Evolutionary conservation across 1,284 basidiomycete genomes (phyloP).

Genomic region (Uromyces viciae-fabae): DNA sequence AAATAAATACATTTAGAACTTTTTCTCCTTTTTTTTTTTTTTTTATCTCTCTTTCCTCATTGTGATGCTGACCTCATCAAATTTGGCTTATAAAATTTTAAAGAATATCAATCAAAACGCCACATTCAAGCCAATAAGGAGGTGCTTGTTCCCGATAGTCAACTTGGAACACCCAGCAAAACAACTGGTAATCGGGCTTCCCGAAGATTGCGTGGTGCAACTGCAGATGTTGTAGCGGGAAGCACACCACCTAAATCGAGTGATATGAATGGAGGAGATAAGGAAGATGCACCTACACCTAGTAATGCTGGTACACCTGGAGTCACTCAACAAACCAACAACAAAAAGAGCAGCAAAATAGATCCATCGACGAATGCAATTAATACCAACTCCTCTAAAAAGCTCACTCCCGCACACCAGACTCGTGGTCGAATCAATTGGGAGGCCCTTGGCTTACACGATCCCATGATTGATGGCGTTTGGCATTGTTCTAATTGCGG

Average conservation of each 20-base stretch:
- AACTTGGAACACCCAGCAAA: constrained; percentile 37
- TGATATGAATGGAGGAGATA: constrained; percentile 3
- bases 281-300: constrained; percentile 27
- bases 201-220: constrained; percentile 41
- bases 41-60: background rate
- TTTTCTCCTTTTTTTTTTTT: constrained; percentile 51
- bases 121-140: constrained; percentile 25
- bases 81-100: too few relatives aligned
- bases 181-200: constrained; percentile 26
- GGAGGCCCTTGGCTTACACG: constrained; percentile 57
- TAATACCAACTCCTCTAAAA: constrained; percentile 39
- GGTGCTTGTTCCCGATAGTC: constrained; percentile 21
- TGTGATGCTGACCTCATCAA: too few relatives aligned
- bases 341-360: constrained; percentile 33
- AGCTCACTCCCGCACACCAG: background rate
- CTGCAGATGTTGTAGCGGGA: constrained; percentile 28
- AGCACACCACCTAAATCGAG: constrained; percentile 22
- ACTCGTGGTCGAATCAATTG: constrained; percentile 35
- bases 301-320: constrained; percentile 29
- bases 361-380: constrained; percentile 13
- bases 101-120: constrained; percentile 6
- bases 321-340: background rate
- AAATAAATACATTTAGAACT: too few relatives aligned
- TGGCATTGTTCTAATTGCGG: constrained; percentile 93
- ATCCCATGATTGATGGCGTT: constrained; percentile 72